Evolutionary conservation across 2,329 filamentous ascomycete genomes (phyloP), one percentile per base, ranked within the genome.

Genomic region (Fonsecaea pedrosoi): DNA sequence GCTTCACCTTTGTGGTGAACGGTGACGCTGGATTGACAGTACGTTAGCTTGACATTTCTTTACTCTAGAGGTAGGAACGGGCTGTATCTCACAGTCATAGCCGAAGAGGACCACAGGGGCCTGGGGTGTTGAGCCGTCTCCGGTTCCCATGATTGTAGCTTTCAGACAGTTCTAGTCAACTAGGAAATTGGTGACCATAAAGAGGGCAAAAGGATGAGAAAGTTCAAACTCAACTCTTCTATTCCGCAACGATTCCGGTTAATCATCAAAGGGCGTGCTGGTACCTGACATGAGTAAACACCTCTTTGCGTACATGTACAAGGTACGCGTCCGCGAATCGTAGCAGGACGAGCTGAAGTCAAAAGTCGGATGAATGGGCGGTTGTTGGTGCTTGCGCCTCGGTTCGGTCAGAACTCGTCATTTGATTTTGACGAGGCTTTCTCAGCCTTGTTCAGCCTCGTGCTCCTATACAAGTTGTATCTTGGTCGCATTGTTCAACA

Each of bases 401-500:
- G 55, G 55, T 58, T 50, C 57, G 38, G 40, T 37, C 40, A 34
- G 34, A 48, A 32, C 34, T 45, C 57, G 57, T 48, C 40, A 12
- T 18, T 50, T 21, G 5, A 35, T 15, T 21, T 37, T n/a, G 25
- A 12, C 12, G 15, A 37, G 32, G 45, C 45, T 25, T 5, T 13
- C 12, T 12, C 18, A 50, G 40, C 40, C 40, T 45, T 45, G 40
- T n/a, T 32, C 25, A 42, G 37, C 38, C 12, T 9, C 8, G 25
- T 25, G 25, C 25, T n/a, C 12, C 40, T 45, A 66, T 45, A 66
- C 59, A 35, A 66, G 56, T 30, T 61, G 42, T 12, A 78, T 74
- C 69, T 82, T 82, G 3, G 77, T 82, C 1, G 77, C 81, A 61
- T 79, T 78, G 7, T 77, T 75, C 1, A 80, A 80, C 66, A 83